Base-by-base conservation (phyloP, 2,329 filamentous ascomycete genomes). In the Fusarium kyushuense region DNA sequence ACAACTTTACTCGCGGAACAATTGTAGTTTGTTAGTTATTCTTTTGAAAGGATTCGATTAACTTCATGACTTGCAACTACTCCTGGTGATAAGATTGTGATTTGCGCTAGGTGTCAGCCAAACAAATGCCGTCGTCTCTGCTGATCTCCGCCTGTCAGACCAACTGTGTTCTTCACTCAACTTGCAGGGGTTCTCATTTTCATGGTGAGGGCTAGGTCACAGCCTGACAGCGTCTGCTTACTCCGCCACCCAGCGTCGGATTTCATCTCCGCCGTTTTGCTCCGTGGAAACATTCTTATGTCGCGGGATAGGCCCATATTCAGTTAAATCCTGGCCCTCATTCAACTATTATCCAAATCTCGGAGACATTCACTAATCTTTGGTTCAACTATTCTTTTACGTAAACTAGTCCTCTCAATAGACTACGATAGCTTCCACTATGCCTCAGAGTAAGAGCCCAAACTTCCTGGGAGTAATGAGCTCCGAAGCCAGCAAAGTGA, bases 401-500 rank as follows among this genome's bases (percentile, higher is more conserved):
- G 45, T 63, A 63, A 38, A 27, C 13, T 16, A 6, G 9, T 21
- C 16, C 6, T 30, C 7, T 10, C 14, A 21, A 19, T 6, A 35
- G n/a, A n/a, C n/a, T 10, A 17, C 5, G 21, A 23, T 13, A 8
- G 16, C 32, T n/a, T 27, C 16, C 14, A 41, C 12, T 1, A 62
- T 62, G 58, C 12, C 56, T 13, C 33, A 23, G 19, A 10, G 19
- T 14, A 58, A 41, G 17, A 63, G 49, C 8, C n/a, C 40, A 5
- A 46, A 40, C 14, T 58, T 29, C 7, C 33, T 51, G 19, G 40
- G 33, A 5, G 23, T 36, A 11, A 19, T 46, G 19, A 33, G 23
- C 19, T 41, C n/a, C 7, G 38, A 64, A 10, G 29, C 45, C n/a
- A 14, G 45, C n/a, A 63, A 58, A 19, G 60, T 63, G 11, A 14